phyloP scores from a whole-genome alignment of 352 stramenopile genomes.

The Blastocystis sp. region DNA sequence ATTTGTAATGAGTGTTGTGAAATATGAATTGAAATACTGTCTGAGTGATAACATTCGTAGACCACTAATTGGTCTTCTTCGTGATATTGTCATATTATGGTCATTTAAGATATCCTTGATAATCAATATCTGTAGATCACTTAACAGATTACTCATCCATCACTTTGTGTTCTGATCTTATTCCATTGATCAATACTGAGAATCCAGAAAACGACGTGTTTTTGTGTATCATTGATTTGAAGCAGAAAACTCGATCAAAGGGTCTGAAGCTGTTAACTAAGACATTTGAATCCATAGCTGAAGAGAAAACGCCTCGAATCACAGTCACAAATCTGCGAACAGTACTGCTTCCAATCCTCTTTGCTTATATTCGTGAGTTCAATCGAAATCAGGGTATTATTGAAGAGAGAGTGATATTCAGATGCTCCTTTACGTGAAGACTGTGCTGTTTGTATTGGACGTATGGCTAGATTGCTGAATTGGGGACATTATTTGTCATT shows the following conservation, averaged over 20 bases:
- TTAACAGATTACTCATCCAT: not conserved
- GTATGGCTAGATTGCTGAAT: not conserved
- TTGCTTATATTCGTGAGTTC: slow-evolving; percentile 8
- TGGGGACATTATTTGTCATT: slow-evolving; percentile 42
- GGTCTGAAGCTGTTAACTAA: not conserved
- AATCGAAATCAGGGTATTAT: not conserved
- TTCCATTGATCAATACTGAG: not conserved
- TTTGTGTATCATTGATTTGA: slow-evolving; percentile 10
- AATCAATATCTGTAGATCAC: no score
- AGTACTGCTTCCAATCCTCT: slow-evolving; percentile 2
- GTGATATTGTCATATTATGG: slow-evolving; percentile 23
- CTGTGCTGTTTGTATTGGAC: not conserved
- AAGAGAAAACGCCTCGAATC: not conserved
- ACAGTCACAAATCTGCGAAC: not conserved
- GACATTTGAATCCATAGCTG: not conserved
- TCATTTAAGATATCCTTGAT: not conserved
- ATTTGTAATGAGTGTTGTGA: not conserved
- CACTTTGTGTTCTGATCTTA: not conserved
- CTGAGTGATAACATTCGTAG: slow-evolving; percentile 6
- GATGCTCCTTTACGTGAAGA: slow-evolving; percentile 17
- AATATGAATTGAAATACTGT: not conserved
- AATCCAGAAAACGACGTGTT: slow-evolving; percentile 11
- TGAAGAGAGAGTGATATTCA: not conserved
- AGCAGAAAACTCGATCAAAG: not conserved
- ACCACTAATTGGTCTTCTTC: not conserved